A percentile compares a stretch with the other conserved stretches of the same genome.
Conservation (phyloP, 768 basidiomycete genomes). For the Kwoniella sp. region DNA sequence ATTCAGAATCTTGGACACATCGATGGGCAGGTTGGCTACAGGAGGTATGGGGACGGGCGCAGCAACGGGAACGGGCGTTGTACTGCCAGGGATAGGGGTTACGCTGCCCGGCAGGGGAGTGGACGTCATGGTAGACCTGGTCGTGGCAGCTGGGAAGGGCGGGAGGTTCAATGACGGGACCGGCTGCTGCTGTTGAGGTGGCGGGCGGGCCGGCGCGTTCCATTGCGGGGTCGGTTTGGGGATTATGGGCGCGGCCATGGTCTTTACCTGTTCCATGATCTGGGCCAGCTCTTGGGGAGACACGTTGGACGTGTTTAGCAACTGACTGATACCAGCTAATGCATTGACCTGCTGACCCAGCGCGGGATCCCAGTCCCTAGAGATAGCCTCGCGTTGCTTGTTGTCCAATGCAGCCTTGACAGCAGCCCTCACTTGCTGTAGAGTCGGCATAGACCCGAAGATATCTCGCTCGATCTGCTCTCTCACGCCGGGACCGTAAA, state of each 20-base stretch:
- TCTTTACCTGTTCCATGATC: constrained; percentile 49
- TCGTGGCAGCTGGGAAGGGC: constrained; percentile 39
- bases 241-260: constrained; percentile 19
- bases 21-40: constrained; percentile 34
- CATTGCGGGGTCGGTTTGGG: constrained; percentile 5
- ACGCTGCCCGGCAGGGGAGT: constrained; percentile 1
- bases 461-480: constrained; percentile 65
- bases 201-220: neutral
- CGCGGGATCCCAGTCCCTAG: constrained; percentile 67
- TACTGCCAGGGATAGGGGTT: constrained; percentile 39
- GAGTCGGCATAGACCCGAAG: constrained; percentile 56
- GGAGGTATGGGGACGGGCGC: constrained; percentile 43
- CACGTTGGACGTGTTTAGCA: constrained; percentile 59
- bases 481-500: constrained; percentile 79
- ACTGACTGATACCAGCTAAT: constrained; percentile 55
- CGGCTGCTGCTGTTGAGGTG: neutral
- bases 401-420: constrained; percentile 75
- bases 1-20: constrained; percentile 32
- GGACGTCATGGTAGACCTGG: constrained; percentile 7
- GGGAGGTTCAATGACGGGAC: constrained; percentile 9
- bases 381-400: constrained; percentile 68
- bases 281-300: constrained; percentile 46
- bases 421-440: constrained; percentile 75
- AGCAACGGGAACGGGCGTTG: constrained; percentile 27
- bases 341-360: constrained; percentile 70